Evolutionary conservation across 2,329 filamentous ascomycete genomes (phyloP).

Genomic region (Diaporthe sp.): DNA sequence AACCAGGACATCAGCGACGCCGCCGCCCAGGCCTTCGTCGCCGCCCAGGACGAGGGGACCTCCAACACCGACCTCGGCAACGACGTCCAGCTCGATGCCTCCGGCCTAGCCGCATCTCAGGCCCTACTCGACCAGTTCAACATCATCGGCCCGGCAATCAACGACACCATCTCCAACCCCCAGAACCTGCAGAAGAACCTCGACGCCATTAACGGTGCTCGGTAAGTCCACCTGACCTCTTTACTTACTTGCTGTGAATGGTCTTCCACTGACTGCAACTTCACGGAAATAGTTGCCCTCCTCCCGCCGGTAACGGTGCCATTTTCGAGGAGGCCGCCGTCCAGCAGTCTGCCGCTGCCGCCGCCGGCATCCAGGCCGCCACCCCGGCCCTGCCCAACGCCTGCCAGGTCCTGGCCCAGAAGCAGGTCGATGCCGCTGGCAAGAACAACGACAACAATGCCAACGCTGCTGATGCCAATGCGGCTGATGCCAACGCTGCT

Average conservation of each 20-base stretch:
- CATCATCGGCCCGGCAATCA: conserved; percentile 37
- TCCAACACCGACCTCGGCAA: conserved; percentile 21
- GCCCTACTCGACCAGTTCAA: conserved; percentile 31
- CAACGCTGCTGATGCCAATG: background rate
- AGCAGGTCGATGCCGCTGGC: conserved; percentile 19
- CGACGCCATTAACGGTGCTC: conserved; percentile 38
- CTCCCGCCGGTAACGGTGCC: conserved; percentile 30
- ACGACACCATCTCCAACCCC: conserved; percentile 34
- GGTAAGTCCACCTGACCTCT: conserved; percentile 2
- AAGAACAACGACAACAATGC: conserved; percentile 12
- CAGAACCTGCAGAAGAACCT: conserved; percentile 37
- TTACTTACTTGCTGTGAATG: background rate
- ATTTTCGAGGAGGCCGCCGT: conserved; percentile 38
- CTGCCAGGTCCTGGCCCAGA: conserved; percentile 18
- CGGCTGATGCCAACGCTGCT: background rate
- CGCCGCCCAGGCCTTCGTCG: conserved; percentile 26
- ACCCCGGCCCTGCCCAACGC: conserved; percentile 21
- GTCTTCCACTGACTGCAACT: background rate
- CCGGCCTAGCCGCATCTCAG: background rate
- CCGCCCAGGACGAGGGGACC: conserved; percentile 35
- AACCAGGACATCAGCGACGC: conserved; percentile 32
- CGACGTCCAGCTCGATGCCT: conserved; percentile 29
- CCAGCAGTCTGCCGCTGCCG: conserved; percentile 32
- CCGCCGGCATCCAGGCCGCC: conserved; percentile 14
- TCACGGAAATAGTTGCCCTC: conserved; percentile 29